These are phyloP conservation scores for Epichloe sylvatica DNA, from an alignment of 2,329 filamentous ascomycete genomes.

Conservation along the genomic window DNA sequence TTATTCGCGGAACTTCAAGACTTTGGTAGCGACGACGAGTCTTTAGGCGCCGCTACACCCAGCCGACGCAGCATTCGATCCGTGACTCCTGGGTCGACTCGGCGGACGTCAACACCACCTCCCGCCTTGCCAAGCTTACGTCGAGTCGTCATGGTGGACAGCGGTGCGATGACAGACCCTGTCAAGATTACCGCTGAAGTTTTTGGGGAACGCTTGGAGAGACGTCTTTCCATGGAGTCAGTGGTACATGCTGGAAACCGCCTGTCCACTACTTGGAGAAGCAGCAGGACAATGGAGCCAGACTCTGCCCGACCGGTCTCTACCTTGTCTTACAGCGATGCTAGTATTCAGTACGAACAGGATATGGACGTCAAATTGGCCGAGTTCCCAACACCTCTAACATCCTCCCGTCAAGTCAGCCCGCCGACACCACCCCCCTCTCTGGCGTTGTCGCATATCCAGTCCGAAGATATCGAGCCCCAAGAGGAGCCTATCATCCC, in stretches of 20 bases:
- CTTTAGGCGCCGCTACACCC: conserved; percentile 46
- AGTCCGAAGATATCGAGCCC: conserved; percentile 31
- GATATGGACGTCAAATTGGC: conserved; percentile 38
- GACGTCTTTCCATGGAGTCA: conserved; percentile 30
- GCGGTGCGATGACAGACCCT: conserved; percentile 46
- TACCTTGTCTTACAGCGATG: conserved; percentile 36
- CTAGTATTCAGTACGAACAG: conserved; percentile 35
- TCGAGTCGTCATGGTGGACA: conserved; percentile 44
- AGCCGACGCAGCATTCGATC: conserved; percentile 34
- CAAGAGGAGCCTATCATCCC: conserved; percentile 20
- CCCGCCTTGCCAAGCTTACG: conserved; percentile 36
- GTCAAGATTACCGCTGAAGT: conserved; percentile 24
- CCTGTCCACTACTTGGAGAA: conserved; percentile 14
- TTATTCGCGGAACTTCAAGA: conserved; percentile 84
- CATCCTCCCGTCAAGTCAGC: conserved; percentile 21
- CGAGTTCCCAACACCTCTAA: conserved; percentile 40
- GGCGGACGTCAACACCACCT: conserved; percentile 30
- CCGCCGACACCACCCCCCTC: conserved; percentile 18
- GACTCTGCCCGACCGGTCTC: conserved; percentile 30
- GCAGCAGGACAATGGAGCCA: conserved; percentile 12
- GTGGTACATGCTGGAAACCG: conserved; percentile 19
- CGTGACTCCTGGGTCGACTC: conserved; percentile 33
- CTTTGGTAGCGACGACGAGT: conserved; percentile 61
- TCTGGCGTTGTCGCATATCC: conserved; percentile 31
- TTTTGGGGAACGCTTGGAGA: conserved; percentile 6